Evolutionary conservation across 176 grass and related monocot genomes (phyloP).

Genomic region (Triticum aestivum): IWGSC_CS_RefSeq_v2.1 NC_057802.1:449742846-449743345

Average conservation of each 20-base stretch:
- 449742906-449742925: background rate
- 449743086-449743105: too few species aligned
- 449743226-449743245: too few species aligned
- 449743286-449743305: too few species aligned
- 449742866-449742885: background rate
- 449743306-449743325: too few species aligned
- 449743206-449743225: too few species aligned
- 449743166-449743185: background rate
- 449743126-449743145: background rate
- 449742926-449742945: background rate
- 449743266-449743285: too few species aligned
- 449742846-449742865: too few species aligned
- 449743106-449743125: too few species aligned
- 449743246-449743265: too few species aligned
- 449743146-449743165: background rate
- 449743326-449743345: too few species aligned
- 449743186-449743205: too few species aligned
- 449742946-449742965: background rate
- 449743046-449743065: background rate
- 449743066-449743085: background rate
- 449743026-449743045: background rate
- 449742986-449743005: background rate
- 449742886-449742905: background rate
- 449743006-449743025: background rate
- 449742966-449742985: background rate